Conservation (phyloP, 2,329 filamentous ascomycete genomes). For the Ophiocordyceps sinensis region DNA sequence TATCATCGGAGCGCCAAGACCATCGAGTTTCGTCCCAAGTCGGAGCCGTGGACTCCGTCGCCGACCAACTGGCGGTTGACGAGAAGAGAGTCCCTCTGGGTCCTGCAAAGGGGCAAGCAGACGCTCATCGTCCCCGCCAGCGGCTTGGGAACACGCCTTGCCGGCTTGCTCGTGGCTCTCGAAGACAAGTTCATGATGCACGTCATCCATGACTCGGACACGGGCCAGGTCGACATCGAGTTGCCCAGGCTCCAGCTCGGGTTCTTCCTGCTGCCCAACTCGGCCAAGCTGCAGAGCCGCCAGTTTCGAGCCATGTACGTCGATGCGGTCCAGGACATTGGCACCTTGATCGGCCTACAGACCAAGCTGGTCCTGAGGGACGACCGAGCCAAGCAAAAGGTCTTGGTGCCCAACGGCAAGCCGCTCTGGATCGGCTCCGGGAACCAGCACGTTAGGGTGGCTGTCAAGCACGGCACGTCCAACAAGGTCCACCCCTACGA, state of each 20-base stretch:
- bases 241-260: not conserved
- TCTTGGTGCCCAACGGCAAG: constrained; percentile 22
- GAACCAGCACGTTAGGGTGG: not conserved
- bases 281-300: constrained; percentile 6
- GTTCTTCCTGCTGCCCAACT: not conserved
- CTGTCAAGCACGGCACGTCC: not conserved
- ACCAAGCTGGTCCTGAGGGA: constrained; percentile 31
- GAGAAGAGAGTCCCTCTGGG: not conserved
- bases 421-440: not conserved
- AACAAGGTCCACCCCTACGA: not conserved
- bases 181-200: not conserved
- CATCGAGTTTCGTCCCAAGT: not conserved
- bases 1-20: not conserved
- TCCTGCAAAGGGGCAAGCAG: not conserved
- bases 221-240: not conserved
- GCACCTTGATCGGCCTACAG: constrained; percentile 31
- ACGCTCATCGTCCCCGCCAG: not conserved
- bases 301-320: constrained; percentile 36
- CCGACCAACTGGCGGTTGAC: not conserved
- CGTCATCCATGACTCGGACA: not conserved
- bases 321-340: constrained; percentile 30
- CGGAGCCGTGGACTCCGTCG: not conserved
- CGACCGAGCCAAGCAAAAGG: constrained; percentile 11
- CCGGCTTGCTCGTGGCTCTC: not conserved
- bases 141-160: not conserved